phyloP scores from a whole-genome alignment of 768 basidiomycete species.

The Psilocybe cyanescens region DNA sequence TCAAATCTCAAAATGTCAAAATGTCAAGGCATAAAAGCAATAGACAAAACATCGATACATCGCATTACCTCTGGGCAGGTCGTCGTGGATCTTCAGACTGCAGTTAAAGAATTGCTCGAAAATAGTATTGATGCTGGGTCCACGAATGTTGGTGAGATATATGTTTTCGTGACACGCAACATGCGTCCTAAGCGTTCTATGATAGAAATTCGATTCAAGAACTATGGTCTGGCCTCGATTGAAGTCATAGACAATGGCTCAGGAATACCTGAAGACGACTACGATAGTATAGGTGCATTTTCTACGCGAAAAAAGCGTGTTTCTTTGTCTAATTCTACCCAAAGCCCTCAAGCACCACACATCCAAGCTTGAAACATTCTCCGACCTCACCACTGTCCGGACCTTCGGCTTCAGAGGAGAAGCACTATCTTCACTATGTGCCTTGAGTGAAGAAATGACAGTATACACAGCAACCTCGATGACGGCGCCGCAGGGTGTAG shows the following conservation, averaged over 20 bases:
- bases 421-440: conserved; percentile 92
- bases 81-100: conserved; percentile 89
- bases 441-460: conserved; percentile 68
- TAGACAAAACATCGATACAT: conserved; percentile 82
- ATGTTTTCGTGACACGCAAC: background rate
- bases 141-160: conserved; percentile 73
- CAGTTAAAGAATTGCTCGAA: conserved; percentile 95
- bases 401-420: conserved; percentile 98
- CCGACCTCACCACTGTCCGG: conserved; percentile 69
- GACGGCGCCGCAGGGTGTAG: conserved; percentile 78
- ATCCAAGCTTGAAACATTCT: conserved; percentile 82
- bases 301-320: background rate
- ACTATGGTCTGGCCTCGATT: conserved; percentile 79
- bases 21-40: conserved; percentile 48
- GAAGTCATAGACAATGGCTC: conserved; percentile 94
- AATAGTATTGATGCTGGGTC: conserved; percentile 95
- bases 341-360: conserved; percentile 91
- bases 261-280: conserved; percentile 81
- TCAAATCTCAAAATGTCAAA: conserved; percentile 3
- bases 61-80: conserved; percentile 95
- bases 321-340: conserved; percentile 3
- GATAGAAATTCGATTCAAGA: conserved; percentile 87
- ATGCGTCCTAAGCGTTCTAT: background rate
- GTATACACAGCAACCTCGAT: conserved; percentile 75
- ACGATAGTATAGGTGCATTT: conserved; percentile 73